A percentile compares a stretch with the other conserved stretches of the same genome.
phyloP scores from a whole-genome alignment of 2,329 filamentous ascomycete genomes.

The Trichoderma pleuroti region DNA sequence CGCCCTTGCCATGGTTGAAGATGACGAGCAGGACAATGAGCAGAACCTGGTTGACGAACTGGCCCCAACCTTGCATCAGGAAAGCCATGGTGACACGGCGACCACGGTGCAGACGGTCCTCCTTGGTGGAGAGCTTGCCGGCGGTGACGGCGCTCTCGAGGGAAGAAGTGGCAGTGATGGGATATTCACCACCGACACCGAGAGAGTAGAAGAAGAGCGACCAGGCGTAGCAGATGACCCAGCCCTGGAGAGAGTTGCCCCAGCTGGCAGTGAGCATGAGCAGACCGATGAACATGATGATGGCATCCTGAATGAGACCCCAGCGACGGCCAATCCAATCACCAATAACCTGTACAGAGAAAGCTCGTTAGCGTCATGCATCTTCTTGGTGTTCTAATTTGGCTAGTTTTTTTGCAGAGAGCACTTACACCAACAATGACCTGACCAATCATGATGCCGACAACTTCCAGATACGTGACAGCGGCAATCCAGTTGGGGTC shows the following conservation, averaged over 20 bases:
- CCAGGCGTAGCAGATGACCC: conserved; percentile 97
- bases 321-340: conserved; percentile 85
- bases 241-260: conserved; percentile 82
- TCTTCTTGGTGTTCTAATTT: not conserved
- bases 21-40: conserved; percentile 83
- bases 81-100: conserved; percentile 95
- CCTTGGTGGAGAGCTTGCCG: conserved; percentile 82
- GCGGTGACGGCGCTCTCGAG: conserved; percentile 88
- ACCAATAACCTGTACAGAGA: conserved; percentile 46
- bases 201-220: conserved; percentile 74
- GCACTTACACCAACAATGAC: conserved; percentile 73
- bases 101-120: conserved; percentile 91
- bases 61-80: conserved; percentile 98
- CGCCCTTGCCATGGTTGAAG: conserved; percentile 74
- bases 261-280: conserved; percentile 88
- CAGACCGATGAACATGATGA: conserved; percentile 90
- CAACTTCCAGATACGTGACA: conserved; percentile 87
- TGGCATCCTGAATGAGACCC: conserved; percentile 91
- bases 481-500: conserved; percentile 75
- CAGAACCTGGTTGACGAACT: conserved; percentile 88
- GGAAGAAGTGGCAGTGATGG: conserved; percentile 91
- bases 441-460: conserved; percentile 93
- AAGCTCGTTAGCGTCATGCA: conserved; percentile 16
- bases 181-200: conserved; percentile 82
- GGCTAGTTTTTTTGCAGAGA: not conserved